Base-by-base conservation (phyloP, 352 stramenopile species). In the Hyaloperonospora brassicae region DNA sequence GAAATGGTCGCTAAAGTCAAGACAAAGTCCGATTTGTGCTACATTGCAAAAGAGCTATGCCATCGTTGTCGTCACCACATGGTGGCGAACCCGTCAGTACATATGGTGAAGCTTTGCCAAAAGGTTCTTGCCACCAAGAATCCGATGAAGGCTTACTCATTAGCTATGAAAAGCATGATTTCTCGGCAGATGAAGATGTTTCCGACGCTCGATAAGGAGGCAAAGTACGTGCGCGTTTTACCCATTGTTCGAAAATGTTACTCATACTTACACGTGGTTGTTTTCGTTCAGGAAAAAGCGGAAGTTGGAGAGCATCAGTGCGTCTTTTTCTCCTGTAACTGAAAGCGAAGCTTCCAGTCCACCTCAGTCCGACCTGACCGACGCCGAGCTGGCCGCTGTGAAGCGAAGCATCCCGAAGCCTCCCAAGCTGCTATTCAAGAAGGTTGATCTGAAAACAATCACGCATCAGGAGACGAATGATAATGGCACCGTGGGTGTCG, bases 81-180 rank as follows among this genome's bases (percentile, higher is more conserved):
- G 79, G 81, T 89, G 14, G 79, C 81, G 1, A 92, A 92, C 55
- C 79, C 81, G 12, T 92, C 81, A 13, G 79, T 92, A 17, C 79
- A 89, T 55, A 79, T 89, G 45, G 76, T 92, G 2, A 88, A 89
- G 64, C 68, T 92, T 5, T 86, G 75, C 24, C 74, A 92, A 49
- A 84, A 89, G 62, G 72, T 79, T 0, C 52, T 82, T 31, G 81
- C 81, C 7, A 78, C 71, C 41, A 78, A 76, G 38, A 85, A 89
- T 50, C 81, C 81, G 10, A 87, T 84, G 57, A 88, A 86, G 58
- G 79, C 77, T 22, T 92, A 89, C 61, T 92, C 81, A 14, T 86
- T 73, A 12, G 75, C 74, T 14, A 92, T 92, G 81, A 92, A 89
- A 62, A 87, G 79, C 41, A 88, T 89, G 76, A 89, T 92, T 64